Evolutionary conservation across 352 stramenopile species (phyloP), one percentile per base, ranked within the genome.

Genomic region (Ochromonadaceae sp.): DNA sequence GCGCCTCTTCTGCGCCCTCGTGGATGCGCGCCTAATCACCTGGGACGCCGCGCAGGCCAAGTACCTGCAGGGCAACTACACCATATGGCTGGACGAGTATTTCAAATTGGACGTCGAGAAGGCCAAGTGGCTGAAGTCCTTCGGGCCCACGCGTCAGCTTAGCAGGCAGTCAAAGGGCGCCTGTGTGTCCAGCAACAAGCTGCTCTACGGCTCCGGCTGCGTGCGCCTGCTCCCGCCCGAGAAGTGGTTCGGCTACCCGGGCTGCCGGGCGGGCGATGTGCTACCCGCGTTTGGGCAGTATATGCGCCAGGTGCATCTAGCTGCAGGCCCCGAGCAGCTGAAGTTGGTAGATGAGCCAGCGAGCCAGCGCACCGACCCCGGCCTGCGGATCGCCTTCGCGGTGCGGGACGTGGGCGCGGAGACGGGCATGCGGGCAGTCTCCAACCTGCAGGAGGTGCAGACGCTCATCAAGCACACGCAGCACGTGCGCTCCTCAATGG

Each of bases 221-320:
- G 55, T 63, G 3, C 55, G 38, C 7, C 26, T 63, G 20, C 31
- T 63, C 26, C 55, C 55, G 15, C 55, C 55, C 22, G 55, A 63
- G 28, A 63, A 63, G 41, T 63, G 55, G 55, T 63, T 50, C 52
- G 55, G 55, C 5, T 63, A 63, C 52, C 55, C 55, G 10, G 38
- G 55, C 22, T 63, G 55, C 28, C 34, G 55, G 25, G 55, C 55
- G 22, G 38, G 25, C 12, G 25, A 50, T 20, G 28, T 63, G 2
- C 55, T 63, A 4, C 36, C 36, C 22, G 7, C 55, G 26, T 63
- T 63, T 50, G 55, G 35, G 2, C 22, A 26, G 15, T 63, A 35
- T 50, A 49, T 63, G 35, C 36, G 55, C 28, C 9, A 28, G 25
- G 5, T 12, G 26, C 31, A 36, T 50, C n/a, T 31, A 15, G 38